Evolutionary conservation across 2,329 filamentous ascomycete species (phyloP).

Genomic region (Beauveria caledonica): DNA sequence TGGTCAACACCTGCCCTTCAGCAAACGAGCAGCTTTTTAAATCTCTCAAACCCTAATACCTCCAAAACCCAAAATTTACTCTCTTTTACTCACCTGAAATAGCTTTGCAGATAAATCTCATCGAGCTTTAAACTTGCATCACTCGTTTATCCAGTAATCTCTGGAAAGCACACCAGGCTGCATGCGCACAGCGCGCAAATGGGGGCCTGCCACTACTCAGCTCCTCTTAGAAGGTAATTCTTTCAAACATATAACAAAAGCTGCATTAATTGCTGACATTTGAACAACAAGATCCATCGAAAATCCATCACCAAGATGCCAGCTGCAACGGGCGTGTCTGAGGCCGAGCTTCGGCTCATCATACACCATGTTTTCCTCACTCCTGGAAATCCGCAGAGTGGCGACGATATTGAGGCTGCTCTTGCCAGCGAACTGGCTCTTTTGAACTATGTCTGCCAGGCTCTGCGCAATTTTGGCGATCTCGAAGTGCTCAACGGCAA

Average conservation of each 20-base stretch:
- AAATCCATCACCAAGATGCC: neutral
- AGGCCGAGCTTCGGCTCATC: neutral
- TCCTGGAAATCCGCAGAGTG: neutral
- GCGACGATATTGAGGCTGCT: neutral
- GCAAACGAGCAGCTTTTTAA: neutral
- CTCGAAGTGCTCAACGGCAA: neutral
- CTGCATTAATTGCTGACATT: neutral
- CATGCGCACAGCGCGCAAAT: no score
- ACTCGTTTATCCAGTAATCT: no score
- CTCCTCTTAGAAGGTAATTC: no score
- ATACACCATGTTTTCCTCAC: constrained; percentile 3
- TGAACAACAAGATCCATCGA: neutral
- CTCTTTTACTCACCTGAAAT: no score
- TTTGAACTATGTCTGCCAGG: neutral
- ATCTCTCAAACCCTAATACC: neutral
- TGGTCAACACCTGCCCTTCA: neutral
- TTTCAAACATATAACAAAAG: no score
- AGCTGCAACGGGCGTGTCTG: neutral
- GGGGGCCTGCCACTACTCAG: no score
- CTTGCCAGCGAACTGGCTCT: neutral
- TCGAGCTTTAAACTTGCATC: no score
- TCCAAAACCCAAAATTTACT: no score
- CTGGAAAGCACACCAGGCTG: no score
- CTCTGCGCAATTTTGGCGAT: neutral
- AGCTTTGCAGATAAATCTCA: no score